Conservation (phyloP, 1,139 yeast genomes). For the Protomyces macrosporus region DNA sequence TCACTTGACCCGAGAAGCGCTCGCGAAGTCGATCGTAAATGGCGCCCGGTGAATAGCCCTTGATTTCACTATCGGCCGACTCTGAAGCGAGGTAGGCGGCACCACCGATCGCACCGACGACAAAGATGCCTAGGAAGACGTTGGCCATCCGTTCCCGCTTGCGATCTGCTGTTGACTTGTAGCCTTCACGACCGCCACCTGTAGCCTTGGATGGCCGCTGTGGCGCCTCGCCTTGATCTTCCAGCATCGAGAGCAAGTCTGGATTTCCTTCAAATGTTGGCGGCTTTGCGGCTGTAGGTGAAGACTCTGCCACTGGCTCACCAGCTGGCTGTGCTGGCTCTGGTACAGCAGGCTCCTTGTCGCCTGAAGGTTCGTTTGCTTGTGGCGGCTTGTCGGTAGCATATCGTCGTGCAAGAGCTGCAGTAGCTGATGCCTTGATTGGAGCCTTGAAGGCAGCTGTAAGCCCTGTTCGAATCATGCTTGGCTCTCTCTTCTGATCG, state of each 20-base stretch:
- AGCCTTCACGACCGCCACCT: slow-evolving; percentile 36
- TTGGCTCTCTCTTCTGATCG: background rate
- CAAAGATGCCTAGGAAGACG: slow-evolving; percentile 51
- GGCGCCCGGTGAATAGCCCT: slow-evolving; percentile 62
- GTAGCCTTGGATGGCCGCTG: background rate
- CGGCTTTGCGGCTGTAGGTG: background rate
- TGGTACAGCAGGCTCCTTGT: background rate
- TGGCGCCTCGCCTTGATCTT: slow-evolving; percentile 17
- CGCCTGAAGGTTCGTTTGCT: background rate
- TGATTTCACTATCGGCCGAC: slow-evolving; percentile 46
- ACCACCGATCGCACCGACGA: slow-evolving; percentile 53
- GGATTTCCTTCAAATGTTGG: slow-evolving; percentile 19
- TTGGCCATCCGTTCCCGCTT: slow-evolving; percentile 57
- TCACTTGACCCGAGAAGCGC: slow-evolving; percentile 69
- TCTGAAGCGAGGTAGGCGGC: slow-evolving; percentile 61
- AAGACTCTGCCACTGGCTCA: background rate
- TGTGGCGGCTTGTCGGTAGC: background rate
- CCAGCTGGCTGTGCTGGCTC: background rate
- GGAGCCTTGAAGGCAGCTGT: background rate
- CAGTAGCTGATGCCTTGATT: background rate
- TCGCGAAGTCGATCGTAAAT: slow-evolving; percentile 64
- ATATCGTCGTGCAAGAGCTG: background rate
- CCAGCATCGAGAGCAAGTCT: slow-evolving; percentile 10
- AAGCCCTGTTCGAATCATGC: background rate
- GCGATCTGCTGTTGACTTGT: slow-evolving; percentile 36